Evolutionary conservation across 371 early-diverging fungal genomes (phyloP).

Genomic region (Globomyces sp.): DNA sequence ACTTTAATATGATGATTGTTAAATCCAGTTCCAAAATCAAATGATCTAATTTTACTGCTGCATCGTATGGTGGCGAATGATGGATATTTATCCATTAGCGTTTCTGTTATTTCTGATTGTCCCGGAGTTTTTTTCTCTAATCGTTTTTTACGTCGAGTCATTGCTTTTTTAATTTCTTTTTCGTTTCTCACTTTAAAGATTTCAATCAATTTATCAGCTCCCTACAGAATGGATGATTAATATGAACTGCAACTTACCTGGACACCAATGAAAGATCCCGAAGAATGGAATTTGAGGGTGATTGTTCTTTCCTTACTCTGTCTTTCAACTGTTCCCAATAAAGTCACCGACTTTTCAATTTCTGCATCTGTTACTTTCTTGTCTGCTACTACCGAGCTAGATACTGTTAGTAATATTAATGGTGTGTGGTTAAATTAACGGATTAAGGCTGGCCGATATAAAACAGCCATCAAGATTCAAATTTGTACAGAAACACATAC

Average conservation of each 20-base stretch:
- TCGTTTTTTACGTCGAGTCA: slow-evolving; percentile 76
- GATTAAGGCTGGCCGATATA: too few relatives aligned
- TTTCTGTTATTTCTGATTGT: slow-evolving; percentile 50
- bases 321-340: slow-evolving; percentile 74
- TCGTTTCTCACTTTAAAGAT: slow-evolving; percentile 72
- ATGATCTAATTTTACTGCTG: slow-evolving; percentile 68
- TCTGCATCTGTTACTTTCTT: not conserved
- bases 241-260: slow-evolving; percentile 19
- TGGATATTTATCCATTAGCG: slow-evolving; percentile 68
- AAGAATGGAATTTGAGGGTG: slow-evolving; percentile 71
- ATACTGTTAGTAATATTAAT: too few relatives aligned
- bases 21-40: slow-evolving; percentile 57
- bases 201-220: slow-evolving; percentile 78
- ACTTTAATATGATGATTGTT: slow-evolving; percentile 33
- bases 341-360: slow-evolving; percentile 54
- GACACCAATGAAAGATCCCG: slow-evolving; percentile 70
- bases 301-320: slow-evolving; percentile 79
- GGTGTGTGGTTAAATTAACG: too few relatives aligned
- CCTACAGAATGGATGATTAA: slow-evolving; percentile 39
- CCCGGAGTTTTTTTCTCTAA: slow-evolving; percentile 33
- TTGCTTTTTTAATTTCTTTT: slow-evolving; percentile 77
- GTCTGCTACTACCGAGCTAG: too few relatives aligned
- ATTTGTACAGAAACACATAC: slow-evolving; percentile 10
- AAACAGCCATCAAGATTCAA: not conserved
- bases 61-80: slow-evolving; percentile 63